These are phyloP conservation scores for Boletellus dicymbophilus DNA, from an alignment of 1,284 basidiomycete genomes.

Conservation along the genomic window DNA sequence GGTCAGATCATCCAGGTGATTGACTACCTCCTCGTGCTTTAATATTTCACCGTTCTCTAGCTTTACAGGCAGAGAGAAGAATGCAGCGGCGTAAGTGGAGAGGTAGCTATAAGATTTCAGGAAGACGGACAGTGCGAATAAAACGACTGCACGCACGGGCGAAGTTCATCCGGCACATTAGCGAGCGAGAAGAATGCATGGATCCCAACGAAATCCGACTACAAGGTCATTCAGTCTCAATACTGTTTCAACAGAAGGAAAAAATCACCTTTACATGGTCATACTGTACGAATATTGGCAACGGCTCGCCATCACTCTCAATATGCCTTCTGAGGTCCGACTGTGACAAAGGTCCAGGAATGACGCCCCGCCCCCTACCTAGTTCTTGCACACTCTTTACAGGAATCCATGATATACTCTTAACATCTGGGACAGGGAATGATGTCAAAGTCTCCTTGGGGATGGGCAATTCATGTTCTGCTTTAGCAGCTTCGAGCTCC, in stretches of 20 bases:
- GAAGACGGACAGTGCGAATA: neutral
- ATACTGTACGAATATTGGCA: constrained; percentile 94
- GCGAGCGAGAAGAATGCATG: constrained; percentile 80
- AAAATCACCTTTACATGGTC: constrained; percentile 75
- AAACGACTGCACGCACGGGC: constrained; percentile 58
- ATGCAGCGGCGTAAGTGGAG: constrained; percentile 81
- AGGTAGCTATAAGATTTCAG: constrained; percentile 56
- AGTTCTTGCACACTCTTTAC: constrained; percentile 81
- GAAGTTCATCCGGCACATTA: constrained; percentile 69
- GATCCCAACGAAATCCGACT: constrained; percentile 92
- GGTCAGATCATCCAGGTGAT: constrained; percentile 90
- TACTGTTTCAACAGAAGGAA: neutral
- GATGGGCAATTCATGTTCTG: constrained; percentile 84
- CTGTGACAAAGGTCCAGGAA: constrained; percentile 26
- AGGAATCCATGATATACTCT: constrained; percentile 93
- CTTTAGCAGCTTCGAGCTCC: constrained; percentile 82
- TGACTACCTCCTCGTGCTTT: constrained; percentile 89
- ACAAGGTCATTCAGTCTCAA: constrained; percentile 15
- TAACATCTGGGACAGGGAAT: constrained; percentile 88
- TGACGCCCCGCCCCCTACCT: constrained; percentile 44
- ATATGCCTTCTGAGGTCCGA: constrained; percentile 65
- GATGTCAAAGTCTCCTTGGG: constrained; percentile 78
- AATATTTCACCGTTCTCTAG: constrained; percentile 71
- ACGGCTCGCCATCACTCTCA: constrained; percentile 61
- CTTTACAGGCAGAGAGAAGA: constrained; percentile 89